Evolutionary conservation across 495 filamentous ascomycete genomes (phyloP), one percentile per base, ranked within the genome.

Genomic region (Daldinia concentrica): DNA sequence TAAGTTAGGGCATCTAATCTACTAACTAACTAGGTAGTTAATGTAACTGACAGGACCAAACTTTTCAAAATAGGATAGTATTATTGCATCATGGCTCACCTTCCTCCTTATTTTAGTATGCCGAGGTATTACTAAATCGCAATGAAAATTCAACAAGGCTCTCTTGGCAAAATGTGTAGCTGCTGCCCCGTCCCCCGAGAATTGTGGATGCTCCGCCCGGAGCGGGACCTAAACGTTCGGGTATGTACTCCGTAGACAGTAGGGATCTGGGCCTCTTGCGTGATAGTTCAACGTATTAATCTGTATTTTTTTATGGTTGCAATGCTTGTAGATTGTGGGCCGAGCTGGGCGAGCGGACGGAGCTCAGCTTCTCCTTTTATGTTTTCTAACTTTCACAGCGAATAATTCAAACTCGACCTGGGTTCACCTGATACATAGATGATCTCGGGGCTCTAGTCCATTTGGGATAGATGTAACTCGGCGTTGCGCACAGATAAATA

Each of bases 201-300:
- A 55, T 54, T 69, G 66, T 66, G 71, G 66, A 60, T 73, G 66
- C 71, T 68, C 71, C 71, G 66, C 30, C 66, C 71, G 71, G 71
- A 66, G 66, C 66, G 71, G 66, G 34, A 66, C 71, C 64, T 69
- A 41, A 34, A 45, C 41, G 37, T 68, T 73, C 71, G 71, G 66
- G 43, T 59, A 66, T 63, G 52, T 63, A 61, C 41, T 58, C 70
- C 70, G 69, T 69, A 73, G 50, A 62, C 55, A 58, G 64, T 59
- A 59, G 55, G 43, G 58, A 66, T 56, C 58, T 65, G 27, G 27
- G 24, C 50, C 50, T 9, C 15, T 29, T 17, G 50, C 12, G 50
- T 30, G 26, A 7, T 54, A 24, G 24, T 30, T 19, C 43, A 30
- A 54, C 11, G 6, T 29, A 54, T 54, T 54, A 30, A 54, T n/a